phyloP scores from a whole-genome alignment of 352 stramenopile species.

The Phytophthora hibernalis region DNA sequence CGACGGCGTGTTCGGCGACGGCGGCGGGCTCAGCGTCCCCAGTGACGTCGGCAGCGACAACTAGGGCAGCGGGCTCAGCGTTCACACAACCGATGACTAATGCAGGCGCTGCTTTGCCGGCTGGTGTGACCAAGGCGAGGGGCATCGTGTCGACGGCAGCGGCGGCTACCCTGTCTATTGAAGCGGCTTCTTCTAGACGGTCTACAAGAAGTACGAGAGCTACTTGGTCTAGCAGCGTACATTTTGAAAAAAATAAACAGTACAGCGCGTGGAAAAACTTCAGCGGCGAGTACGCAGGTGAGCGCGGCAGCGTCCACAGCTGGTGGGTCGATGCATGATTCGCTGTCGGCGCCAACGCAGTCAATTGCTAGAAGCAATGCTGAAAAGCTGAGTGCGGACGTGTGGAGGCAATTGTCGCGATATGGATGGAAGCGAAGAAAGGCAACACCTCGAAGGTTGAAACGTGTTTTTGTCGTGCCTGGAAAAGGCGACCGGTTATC shows the following conservation, averaged over 20 bases:
- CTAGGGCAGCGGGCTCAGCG: neutral
- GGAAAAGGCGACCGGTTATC: slow-evolving; percentile 13
- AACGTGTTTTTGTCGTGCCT: slow-evolving; percentile 10
- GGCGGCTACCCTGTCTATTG: neutral
- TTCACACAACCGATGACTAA: neutral
- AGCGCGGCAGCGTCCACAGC: slow-evolving; percentile 1
- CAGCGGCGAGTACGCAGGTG: slow-evolving; percentile 2
- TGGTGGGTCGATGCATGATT: neutral
- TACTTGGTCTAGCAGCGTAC: slow-evolving; percentile 1
- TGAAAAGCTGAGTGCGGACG: neutral
- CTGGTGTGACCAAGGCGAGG: neutral
- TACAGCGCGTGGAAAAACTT: neutral
- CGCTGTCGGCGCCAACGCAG: neutral
- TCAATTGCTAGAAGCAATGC: slow-evolving; percentile 3
- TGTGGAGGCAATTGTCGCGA: slow-evolving; percentile 13
- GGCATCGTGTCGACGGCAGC: neutral
- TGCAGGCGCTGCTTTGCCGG: neutral
- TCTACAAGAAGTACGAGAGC: slow-evolving; percentile 3
- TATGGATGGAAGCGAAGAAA: slow-evolving; percentile 13
- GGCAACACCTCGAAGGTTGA: slow-evolving; percentile 3
- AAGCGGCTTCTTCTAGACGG: neutral
- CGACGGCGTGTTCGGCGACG: neutral
- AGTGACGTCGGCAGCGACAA: neutral
- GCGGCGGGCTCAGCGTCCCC: neutral
- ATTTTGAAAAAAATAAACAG: neutral